Evolutionary conservation across 139 green algal genomes (phyloP).

Genomic region (Astrephomene gubernaculifera): DNA sequence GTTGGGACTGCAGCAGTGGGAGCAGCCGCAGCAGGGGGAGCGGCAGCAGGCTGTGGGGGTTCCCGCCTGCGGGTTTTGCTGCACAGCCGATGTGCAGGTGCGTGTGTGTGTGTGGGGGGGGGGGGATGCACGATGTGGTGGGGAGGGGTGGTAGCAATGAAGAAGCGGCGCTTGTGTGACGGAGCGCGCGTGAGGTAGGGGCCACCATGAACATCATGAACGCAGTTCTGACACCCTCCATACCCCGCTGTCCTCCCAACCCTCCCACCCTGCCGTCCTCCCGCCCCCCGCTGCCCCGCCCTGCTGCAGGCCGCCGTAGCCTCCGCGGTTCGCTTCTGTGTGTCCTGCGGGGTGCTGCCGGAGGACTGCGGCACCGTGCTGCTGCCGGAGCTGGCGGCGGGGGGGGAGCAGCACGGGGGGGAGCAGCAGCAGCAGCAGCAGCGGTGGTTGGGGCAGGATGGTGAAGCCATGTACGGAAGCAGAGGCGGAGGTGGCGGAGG

Average conservation of each 20-base stretch:
- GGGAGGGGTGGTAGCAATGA: neutral
- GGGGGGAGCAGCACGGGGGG: neutral
- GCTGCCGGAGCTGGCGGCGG: neutral
- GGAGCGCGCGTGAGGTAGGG: neutral
- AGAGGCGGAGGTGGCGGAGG: neutral
- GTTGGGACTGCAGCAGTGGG: neutral
- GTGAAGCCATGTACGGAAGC: neutral
- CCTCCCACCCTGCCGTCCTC: neutral
- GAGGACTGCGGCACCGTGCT: neutral
- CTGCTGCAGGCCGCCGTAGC: neutral
- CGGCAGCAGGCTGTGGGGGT: neutral
- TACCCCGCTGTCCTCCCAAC: neutral
- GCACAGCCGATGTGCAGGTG: neutral
- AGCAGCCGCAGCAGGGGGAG: neutral
- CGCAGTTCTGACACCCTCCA: neutral
- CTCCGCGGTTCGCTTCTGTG: slow-evolving; percentile 3
- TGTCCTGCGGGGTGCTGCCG: neutral
- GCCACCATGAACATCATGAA: neutral
- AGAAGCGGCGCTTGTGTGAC: neutral
- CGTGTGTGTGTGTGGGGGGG: neutral
- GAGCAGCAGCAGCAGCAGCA: neutral
- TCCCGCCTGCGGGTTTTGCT: neutral
- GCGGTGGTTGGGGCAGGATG: neutral
- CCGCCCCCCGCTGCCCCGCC: neutral
- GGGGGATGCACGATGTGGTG: too few species aligned